These are phyloP conservation scores for Penicillium sp. DNA, from an alignment of 2,329 filamentous ascomycete species.

Conservation along the genomic window DNA sequence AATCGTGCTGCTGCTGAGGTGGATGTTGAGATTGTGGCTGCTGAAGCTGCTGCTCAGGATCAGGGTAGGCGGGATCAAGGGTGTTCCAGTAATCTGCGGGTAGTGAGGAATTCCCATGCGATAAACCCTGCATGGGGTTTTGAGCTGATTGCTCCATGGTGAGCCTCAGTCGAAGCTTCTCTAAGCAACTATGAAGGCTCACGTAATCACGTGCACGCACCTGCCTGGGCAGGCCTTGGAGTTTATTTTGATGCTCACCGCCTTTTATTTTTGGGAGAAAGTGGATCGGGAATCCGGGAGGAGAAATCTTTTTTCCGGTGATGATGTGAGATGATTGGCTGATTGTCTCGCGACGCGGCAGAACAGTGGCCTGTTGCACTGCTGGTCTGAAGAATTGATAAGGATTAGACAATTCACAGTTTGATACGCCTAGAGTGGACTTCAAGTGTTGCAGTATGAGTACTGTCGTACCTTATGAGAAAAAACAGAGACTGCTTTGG, in stretches of 20 bases:
- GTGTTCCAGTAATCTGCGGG: constrained; percentile 39
- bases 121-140: constrained; percentile 30
- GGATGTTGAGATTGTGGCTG: constrained; percentile 21
- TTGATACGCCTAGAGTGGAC: constrained; percentile 10
- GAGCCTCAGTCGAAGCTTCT: constrained; percentile 6
- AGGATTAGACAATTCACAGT: constrained; percentile 12
- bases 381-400: constrained; percentile 11
- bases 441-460: constrained; percentile 4
- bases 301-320: constrained; percentile 4
- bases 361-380: constrained; percentile 6
- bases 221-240: background rate
- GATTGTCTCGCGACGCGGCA: constrained; percentile 1
- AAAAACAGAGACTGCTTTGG: constrained; percentile 1
- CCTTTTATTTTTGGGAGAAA: constrained; percentile 3
- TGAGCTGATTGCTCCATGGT: constrained; percentile 38
- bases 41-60: constrained; percentile 27
- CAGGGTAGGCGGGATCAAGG: constrained; percentile 34
- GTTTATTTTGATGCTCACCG: constrained; percentile 6
- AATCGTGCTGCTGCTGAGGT: constrained; percentile 23
- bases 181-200: constrained; percentile 3
- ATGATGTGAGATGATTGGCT: constrained; percentile 5
- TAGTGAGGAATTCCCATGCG: constrained; percentile 27
- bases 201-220: constrained; percentile 11
- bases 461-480: constrained; percentile 12
- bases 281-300: background rate